Evolutionary conservation across 2,329 filamentous ascomycete genomes (phyloP).

Genomic region (Calonectria pteridis): DNA sequence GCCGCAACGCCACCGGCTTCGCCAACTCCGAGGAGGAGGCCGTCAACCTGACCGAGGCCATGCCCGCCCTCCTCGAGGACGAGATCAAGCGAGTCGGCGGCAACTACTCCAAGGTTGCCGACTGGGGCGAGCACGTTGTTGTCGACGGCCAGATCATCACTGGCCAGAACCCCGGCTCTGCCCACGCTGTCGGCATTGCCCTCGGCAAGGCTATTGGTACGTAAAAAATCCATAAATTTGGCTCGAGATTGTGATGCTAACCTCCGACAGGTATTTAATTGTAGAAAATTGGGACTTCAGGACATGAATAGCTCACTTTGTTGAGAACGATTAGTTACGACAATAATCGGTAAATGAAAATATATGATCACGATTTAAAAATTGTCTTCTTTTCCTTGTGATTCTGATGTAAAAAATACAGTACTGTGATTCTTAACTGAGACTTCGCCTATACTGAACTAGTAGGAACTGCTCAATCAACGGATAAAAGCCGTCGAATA

Average conservation of each 20-base stretch:
- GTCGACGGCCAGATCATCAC: conserved; percentile 67
- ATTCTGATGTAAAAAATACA: neutral
- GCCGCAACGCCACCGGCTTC: conserved; percentile 72
- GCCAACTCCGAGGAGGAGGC: conserved; percentile 68
- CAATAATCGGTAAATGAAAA: conserved; percentile 18
- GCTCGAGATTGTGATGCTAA: neutral
- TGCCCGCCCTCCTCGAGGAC: conserved; percentile 72
- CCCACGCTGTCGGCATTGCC: conserved; percentile 64
- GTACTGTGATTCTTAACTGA: neutral
- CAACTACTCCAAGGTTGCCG: conserved; percentile 66
- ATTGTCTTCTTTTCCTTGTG: neutral
- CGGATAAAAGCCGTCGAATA: conserved; percentile 36
- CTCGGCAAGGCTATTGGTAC: conserved; percentile 59
- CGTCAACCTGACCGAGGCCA: conserved; percentile 60
- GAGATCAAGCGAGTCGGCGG: conserved; percentile 65
- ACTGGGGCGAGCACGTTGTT: conserved; percentile 63
- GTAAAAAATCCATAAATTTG: neutral
- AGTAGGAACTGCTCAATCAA: conserved; percentile 29
- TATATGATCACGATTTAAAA: neutral
- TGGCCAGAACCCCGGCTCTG: conserved; percentile 69
- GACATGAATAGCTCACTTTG: neutral
- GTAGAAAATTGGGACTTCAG: neutral
- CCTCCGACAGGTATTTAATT: neutral
- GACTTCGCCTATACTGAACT: neutral
- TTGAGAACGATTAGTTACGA: conserved; percentile 19